Evolutionary conservation across 1,284 basidiomycete species (phyloP).

Genomic region (Sporisorium iseilematis-ciliati): DNA sequence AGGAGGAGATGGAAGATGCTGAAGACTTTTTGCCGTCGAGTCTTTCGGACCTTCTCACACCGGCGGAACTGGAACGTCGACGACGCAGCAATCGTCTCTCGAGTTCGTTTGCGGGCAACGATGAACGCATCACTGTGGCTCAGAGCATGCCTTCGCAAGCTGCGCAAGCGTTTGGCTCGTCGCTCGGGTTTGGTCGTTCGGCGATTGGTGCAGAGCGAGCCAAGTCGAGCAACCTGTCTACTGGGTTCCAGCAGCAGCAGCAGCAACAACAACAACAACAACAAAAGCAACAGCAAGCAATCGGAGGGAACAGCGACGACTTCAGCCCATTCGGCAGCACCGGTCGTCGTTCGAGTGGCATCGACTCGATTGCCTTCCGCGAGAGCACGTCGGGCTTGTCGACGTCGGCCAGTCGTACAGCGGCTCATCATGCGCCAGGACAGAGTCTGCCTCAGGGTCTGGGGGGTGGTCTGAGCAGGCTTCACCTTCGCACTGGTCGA

Average conservation of each 20-base stretch:
- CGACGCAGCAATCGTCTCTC: slow-evolving; percentile 42
- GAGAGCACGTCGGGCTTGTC: slow-evolving; percentile 23
- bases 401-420: slow-evolving; percentile 31
- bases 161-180: slow-evolving; percentile 19
- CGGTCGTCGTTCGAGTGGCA: slow-evolving; percentile 20
- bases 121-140: slow-evolving; percentile 32
- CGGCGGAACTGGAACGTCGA: slow-evolving; percentile 66
- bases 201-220: slow-evolving; percentile 36
- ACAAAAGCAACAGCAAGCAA: slow-evolving; percentile 7
- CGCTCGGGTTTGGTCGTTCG: slow-evolving; percentile 32
- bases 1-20: slow-evolving; percentile 44
- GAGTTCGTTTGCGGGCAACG: slow-evolving; percentile 39
- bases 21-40: slow-evolving; percentile 73
- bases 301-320: slow-evolving; percentile 7
- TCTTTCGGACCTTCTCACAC: slow-evolving; percentile 66
- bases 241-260: slow-evolving; percentile 43
- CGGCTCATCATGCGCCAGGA: slow-evolving; percentile 79
- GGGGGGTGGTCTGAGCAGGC: slow-evolving; percentile 84
- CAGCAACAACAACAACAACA: slow-evolving; percentile 25
- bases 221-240: slow-evolving; percentile 47
- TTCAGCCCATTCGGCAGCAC: slow-evolving; percentile 23
- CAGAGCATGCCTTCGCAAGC: slow-evolving; percentile 62
- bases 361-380: slow-evolving; percentile 43
- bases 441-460: slow-evolving; percentile 88
- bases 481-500: slow-evolving; percentile 74